Evolutionary conservation across 2,329 filamentous ascomycete species (phyloP).

Genomic region (Leptographium wingfieldii): DNA sequence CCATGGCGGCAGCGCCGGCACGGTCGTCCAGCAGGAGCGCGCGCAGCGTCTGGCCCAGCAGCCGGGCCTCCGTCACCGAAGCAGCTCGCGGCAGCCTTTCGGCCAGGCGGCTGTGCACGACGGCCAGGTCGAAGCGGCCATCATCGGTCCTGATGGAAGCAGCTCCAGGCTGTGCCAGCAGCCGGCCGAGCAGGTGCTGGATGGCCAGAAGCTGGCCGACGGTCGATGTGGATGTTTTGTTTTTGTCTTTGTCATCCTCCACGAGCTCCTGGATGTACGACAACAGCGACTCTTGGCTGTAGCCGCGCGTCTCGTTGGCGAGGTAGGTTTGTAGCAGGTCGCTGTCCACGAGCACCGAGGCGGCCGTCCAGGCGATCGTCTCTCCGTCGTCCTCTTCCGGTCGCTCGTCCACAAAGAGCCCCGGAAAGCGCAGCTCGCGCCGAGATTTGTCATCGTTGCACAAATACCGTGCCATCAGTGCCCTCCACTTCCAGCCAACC

Average conservation of each 20-base stretch:
- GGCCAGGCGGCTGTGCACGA: constrained; percentile 28
- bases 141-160: neutral
- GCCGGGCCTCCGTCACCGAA: constrained; percentile 21
- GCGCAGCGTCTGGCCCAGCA: constrained; percentile 28
- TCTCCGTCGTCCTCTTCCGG: neutral
- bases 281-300: constrained; percentile 18
- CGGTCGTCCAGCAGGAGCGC: constrained; percentile 32
- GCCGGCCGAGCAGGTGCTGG: constrained; percentile 26
- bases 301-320: constrained; percentile 14
- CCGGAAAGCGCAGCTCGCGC: constrained; percentile 21
- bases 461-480: constrained; percentile 28
- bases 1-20: constrained; percentile 34
- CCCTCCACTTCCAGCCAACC: constrained; percentile 32
- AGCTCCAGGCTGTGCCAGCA: constrained; percentile 22
- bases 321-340: constrained; percentile 18
- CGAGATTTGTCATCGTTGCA: constrained; percentile 19
- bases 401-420: constrained; percentile 8
- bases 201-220: constrained; percentile 32
- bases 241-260: constrained; percentile 8
- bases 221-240: constrained; percentile 12
- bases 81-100: constrained; percentile 18
- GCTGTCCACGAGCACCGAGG: constrained; percentile 19
- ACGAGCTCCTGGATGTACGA: constrained; percentile 27
- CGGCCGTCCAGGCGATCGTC: constrained; percentile 12
- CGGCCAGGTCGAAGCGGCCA: constrained; percentile 23